These are phyloP conservation scores for Xylaria curta DNA, from an alignment of 495 filamentous ascomycete species.

Conservation along the genomic window DNA sequence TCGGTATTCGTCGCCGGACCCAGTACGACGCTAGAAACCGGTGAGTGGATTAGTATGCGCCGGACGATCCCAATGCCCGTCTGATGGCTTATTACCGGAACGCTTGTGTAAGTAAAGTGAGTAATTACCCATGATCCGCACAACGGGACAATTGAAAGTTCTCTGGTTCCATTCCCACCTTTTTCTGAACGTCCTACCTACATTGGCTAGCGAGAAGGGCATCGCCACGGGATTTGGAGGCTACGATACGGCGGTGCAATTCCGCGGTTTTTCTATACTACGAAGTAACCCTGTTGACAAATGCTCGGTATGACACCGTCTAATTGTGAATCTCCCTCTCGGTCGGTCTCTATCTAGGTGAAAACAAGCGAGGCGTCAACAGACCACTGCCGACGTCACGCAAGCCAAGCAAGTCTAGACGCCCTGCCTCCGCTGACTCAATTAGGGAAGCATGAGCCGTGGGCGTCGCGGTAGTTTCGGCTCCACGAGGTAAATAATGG, in stretches of 20 bases:
- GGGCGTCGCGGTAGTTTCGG: constrained; percentile 15
- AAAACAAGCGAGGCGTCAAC: constrained; percentile 19
- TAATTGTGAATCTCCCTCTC: background rate
- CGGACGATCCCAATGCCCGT: constrained; percentile 28
- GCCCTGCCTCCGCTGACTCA: constrained; percentile 7
- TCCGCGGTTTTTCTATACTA: constrained; percentile 1
- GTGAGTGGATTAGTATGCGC: constrained; percentile 16
- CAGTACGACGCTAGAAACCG: constrained; percentile 16
- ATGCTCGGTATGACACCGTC: background rate
- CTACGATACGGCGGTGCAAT: constrained; percentile 9
- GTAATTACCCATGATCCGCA: constrained; percentile 1
- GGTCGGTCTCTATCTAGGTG: background rate
- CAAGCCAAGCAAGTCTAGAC: background rate
- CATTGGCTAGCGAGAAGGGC: constrained; percentile 25
- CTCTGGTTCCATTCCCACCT: background rate
- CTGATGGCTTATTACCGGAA: constrained; percentile 18
- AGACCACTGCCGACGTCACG: background rate
- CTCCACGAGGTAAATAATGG: constrained; percentile 2
- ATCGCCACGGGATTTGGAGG: background rate
- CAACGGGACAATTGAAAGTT: background rate
- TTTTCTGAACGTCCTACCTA: background rate
- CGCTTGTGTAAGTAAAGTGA: background rate
- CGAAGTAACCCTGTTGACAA: constrained; percentile 17
- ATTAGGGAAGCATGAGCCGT: constrained; percentile 7
- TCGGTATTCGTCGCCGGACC: constrained; percentile 20